A percentile compares a stretch with the other conserved stretches of the same genome.
phyloP scores from a whole-genome alignment of 2,329 filamentous ascomycete genomes.

The Penicillium thymicola region DNA sequence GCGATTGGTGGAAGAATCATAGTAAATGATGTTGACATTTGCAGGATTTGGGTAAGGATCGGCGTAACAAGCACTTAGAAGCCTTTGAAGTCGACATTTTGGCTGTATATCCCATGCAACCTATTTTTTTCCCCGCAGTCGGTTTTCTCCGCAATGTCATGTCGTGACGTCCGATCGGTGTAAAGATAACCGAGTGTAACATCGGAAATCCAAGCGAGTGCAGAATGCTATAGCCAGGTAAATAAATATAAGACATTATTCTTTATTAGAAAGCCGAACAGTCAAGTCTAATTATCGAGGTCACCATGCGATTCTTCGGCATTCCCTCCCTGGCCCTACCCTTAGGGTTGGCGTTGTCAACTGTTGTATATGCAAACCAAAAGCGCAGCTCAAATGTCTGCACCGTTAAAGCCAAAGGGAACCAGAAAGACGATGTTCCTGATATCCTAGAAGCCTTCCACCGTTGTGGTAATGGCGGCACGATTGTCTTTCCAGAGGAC shows the following conservation, averaged over 20 bases:
- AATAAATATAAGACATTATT: not conserved
- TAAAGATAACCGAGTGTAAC: slow-evolving; percentile 7
- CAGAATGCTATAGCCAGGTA: not conserved
- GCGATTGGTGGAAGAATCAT: slow-evolving; percentile 17
- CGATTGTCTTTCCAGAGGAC: slow-evolving; percentile 50
- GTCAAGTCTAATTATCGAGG: not conserved
- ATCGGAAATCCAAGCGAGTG: not conserved
- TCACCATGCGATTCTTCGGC: slow-evolving; percentile 1
- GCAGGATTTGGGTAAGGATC: slow-evolving; percentile 11
- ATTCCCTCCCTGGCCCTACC: not conserved
- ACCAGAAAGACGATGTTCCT: slow-evolving; percentile 41
- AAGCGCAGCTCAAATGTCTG: slow-evolving; percentile 28
- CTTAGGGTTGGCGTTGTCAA: slow-evolving; percentile 5
- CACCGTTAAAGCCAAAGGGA: slow-evolving; percentile 40
- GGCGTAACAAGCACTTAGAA: slow-evolving; percentile 11
- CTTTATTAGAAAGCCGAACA: too few relatives aligned
- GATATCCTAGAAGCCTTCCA: slow-evolving; percentile 43
- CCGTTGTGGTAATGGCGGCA: slow-evolving; percentile 42
- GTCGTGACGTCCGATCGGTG: not conserved
- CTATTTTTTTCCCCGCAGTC: slow-evolving; percentile 8
- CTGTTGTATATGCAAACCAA: slow-evolving; percentile 3
- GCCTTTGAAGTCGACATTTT: not conserved
- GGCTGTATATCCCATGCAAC: not conserved
- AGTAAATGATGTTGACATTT: not conserved
- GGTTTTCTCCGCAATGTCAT: slow-evolving; percentile 4